A percentile compares a stretch with the other conserved stretches of the same genome.
These are phyloP conservation scores for Geotrichum europaeum DNA, from an alignment of 1,139 yeast species.

Conservation along the genomic window DNA sequence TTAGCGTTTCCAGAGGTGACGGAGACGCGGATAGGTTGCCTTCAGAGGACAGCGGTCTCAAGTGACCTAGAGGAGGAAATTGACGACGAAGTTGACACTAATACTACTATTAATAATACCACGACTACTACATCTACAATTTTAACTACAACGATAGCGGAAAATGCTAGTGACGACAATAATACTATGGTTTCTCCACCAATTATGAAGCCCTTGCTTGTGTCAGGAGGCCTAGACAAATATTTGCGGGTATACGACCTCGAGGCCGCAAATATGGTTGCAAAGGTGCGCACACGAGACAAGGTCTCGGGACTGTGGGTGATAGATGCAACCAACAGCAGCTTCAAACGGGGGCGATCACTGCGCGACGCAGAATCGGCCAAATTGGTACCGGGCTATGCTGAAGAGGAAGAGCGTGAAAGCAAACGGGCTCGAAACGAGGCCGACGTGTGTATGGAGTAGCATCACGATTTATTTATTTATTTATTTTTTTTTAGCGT, in stretches of 20 bases:
- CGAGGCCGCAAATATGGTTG: constrained; percentile 49
- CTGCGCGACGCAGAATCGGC: neutral
- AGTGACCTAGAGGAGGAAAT: constrained; percentile 10
- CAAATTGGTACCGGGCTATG: neutral
- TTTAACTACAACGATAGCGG: neutral
- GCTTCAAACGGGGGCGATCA: constrained; percentile 8
- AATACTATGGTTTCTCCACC: neutral
- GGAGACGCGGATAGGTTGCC: constrained; percentile 10
- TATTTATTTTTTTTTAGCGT: neutral
- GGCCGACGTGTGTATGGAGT: neutral
- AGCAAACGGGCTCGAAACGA: neutral
- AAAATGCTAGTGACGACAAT: neutral
- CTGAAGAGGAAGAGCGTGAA: neutral
- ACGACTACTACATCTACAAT: neutral
- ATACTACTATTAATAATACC: neutral
- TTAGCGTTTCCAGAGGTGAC: constrained; percentile 1
- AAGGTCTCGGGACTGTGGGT: constrained; percentile 52
- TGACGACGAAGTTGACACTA: too few relatives aligned
- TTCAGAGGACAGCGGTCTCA: neutral
- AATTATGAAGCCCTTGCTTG: constrained; percentile 26
- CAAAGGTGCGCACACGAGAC: constrained; percentile 62
- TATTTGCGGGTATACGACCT: constrained; percentile 66
- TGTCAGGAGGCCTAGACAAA: constrained; percentile 73
- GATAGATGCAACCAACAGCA: constrained; percentile 29
- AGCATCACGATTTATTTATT: neutral